Base-by-base conservation (phyloP, 495 filamentous ascomycete genomes). In the Aspergillus bridgeri region DNA sequence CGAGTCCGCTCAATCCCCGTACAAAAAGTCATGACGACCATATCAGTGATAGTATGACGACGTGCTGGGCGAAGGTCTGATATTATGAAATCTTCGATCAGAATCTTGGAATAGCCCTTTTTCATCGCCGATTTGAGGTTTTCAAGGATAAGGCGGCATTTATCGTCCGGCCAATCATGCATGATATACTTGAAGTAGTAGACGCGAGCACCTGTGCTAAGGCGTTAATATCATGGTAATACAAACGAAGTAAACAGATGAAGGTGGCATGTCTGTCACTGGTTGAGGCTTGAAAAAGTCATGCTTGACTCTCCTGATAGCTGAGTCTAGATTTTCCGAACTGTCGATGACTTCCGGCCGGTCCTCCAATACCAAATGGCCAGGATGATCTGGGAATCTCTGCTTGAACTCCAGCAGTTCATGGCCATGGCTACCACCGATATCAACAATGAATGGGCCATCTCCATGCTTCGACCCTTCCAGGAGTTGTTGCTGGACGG, bases 101-200 rank as follows among this genome's bases (percentile, higher is more conserved):
- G 53, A 3, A 79, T 50, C 54, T 70, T 76, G 17, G 75, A 78
- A 50, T 75, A 75, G 0, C 74, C 74, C 1, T 64, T 69, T n/a
- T 55, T 63, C 75, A 80, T 79, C 1, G 68, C 72, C 21, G 59
- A 48, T 15, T 50, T 59, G 20, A 68, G 57, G 7, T 68, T 60
- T 17, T 54, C 44, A 2, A 79, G 60, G 25, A 79, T 80, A 3
- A 58, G 33, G 1, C 61, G 7, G 45, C 63, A 73, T 42, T 70
- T 61, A 1, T 62, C 56, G 46, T 79, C 76, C 8, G 70, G 67
- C 73, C 76, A 81, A 63, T 81, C 78, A 25, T 81, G 77, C 17
- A 81, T 63, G 25, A 80, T 65, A 15, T 65, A 65, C 56, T 78
- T 75, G 49, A 82, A 56, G 57, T 72, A 79, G 53, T 81, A 81